Conservation (phyloP, 1,284 basidiomycete species). For the Phenoliferia sp. region DNA sequence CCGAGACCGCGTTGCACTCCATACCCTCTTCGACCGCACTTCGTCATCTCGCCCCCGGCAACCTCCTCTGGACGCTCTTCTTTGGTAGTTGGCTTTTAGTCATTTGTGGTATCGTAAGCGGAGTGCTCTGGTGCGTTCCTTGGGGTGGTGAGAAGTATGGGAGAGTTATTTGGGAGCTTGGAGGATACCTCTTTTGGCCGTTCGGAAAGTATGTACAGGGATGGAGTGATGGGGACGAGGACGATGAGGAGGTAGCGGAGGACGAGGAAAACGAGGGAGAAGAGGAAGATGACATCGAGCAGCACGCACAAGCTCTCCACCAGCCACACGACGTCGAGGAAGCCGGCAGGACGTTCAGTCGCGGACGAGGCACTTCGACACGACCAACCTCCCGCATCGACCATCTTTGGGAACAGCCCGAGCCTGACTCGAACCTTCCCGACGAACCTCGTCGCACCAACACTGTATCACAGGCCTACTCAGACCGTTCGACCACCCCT, state of each 20-base stretch:
- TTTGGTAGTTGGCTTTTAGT: slow-evolving; percentile 91
- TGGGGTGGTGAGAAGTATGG: slow-evolving; percentile 78
- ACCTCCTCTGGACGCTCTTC: slow-evolving; percentile 79
- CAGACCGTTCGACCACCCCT: no score
- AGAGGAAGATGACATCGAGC: no score
- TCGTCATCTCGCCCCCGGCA: slow-evolving; percentile 77
- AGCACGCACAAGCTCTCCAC: slow-evolving; percentile 3
- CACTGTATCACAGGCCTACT: no score
- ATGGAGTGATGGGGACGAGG: slow-evolving; percentile 48
- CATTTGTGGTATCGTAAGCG: slow-evolving; percentile 63
- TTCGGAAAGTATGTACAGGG: slow-evolving; percentile 99
- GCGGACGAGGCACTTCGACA: neutral
- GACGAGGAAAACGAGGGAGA: slow-evolving; percentile 47
- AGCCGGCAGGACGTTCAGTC: slow-evolving; percentile 19
- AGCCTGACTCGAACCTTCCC: neutral
- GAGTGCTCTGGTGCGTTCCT: slow-evolving; percentile 64
- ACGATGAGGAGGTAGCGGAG: slow-evolving; percentile 42
- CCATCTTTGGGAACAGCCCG: neutral
- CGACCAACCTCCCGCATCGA: neutral
- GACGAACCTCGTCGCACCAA: slow-evolving; percentile 17
- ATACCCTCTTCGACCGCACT: slow-evolving; percentile 87
- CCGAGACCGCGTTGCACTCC: slow-evolving; percentile 88
- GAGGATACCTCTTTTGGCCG: slow-evolving; percentile 96
- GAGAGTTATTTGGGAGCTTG: slow-evolving; percentile 81
- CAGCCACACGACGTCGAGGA: slow-evolving; percentile 19